Conservation (phyloP, 306 rosid genomes). For the Lathyrus oleraceus region DNA sequence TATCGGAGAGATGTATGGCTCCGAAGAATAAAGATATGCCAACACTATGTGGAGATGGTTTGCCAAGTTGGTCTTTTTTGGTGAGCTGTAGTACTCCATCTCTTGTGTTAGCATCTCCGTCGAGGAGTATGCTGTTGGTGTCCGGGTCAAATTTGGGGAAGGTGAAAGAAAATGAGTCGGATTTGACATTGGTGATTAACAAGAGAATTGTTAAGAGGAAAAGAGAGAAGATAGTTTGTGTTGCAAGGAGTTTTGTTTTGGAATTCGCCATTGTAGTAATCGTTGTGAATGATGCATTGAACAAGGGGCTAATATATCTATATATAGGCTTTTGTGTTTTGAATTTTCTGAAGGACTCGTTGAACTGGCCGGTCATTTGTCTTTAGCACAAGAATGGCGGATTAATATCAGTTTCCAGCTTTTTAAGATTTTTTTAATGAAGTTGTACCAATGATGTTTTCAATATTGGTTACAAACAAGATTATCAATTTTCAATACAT, state of each 20-base stretch:
- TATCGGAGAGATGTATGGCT: slow-evolving; percentile 29
- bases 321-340: too few relatives aligned
- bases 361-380: too few relatives aligned
- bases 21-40: slow-evolving; percentile 18
- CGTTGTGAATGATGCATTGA: slow-evolving; percentile 23
- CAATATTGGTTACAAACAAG: too few relatives aligned
- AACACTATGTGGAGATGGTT: slow-evolving; percentile 28
- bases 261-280: slow-evolving; percentile 26
- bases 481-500: too few relatives aligned
- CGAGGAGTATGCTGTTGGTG: rapidly evolving
- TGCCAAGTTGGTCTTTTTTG: neutral
- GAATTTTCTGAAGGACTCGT: too few relatives aligned
- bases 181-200: slow-evolving; percentile 7
- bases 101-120: neutral
- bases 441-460: too few relatives aligned
- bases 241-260: neutral
- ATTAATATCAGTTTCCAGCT: too few relatives aligned
- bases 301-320: neutral
- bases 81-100: slow-evolving; percentile 26
- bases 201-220: neutral
- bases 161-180: slow-evolving; percentile 32
- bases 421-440: too few relatives aligned
- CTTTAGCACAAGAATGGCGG: too few relatives aligned
- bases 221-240: neutral
- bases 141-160: slow-evolving; percentile 3